Evolutionary conservation across 75 land plant genomes (phyloP).

Genomic region (Cupressus sempervirens): DNA sequence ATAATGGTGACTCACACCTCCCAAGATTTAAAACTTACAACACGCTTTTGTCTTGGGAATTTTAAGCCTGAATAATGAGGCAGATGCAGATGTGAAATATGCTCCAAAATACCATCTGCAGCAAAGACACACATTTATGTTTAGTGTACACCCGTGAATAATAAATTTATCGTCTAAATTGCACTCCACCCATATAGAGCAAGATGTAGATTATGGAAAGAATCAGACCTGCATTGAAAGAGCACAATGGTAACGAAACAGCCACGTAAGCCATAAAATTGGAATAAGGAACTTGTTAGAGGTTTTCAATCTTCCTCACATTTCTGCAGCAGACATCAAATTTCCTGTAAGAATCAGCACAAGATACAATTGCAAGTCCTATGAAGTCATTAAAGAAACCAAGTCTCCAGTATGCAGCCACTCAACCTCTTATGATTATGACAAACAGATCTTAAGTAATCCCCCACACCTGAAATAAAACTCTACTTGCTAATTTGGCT

Average conservation of each 20-base stretch:
- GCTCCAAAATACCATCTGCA: slow-evolving; percentile 5
- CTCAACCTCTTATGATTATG: neutral
- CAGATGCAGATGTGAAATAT: neutral
- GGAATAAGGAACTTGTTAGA: neutral
- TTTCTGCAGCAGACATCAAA: neutral
- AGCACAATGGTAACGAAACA: neutral
- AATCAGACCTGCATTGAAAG: slow-evolving; percentile 8
- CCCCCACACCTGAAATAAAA: neutral
- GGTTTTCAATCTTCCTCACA: neutral
- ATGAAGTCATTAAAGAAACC: neutral
- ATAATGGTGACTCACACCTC: neutral
- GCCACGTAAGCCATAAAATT: neutral
- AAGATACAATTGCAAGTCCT: neutral
- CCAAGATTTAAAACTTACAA: neutral
- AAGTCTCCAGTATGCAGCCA: neutral
- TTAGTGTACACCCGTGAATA: neutral
- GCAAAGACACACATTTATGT: neutral
- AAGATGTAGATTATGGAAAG: neutral
- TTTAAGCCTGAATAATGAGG: neutral
- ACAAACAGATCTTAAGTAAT: neutral
- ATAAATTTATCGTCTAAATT: neutral
- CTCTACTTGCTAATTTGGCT: neutral
- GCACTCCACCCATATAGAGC: neutral
- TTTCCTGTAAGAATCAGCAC: neutral
- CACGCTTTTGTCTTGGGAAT: neutral